Evolutionary conservation across 495 filamentous ascomycete species (phyloP).

Genomic region (Hypoxylon crocopeplum): DNA sequence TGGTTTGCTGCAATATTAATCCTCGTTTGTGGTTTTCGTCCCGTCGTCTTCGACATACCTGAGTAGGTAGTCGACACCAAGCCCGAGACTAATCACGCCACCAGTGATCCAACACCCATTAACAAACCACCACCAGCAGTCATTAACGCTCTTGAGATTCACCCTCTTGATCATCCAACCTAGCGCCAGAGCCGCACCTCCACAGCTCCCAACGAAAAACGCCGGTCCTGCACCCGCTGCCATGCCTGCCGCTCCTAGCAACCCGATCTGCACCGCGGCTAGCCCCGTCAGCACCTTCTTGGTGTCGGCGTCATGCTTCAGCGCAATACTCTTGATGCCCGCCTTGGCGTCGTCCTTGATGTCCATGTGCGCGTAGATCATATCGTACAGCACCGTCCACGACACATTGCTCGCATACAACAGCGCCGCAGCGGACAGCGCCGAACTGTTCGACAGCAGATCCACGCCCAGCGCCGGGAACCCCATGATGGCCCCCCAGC

Average conservation of each 20-base stretch:
- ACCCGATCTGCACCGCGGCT: slow-evolving; percentile 75
- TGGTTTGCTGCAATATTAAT: slow-evolving; percentile 26
- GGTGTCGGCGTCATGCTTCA: slow-evolving; percentile 86
- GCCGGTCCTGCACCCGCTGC: slow-evolving; percentile 79
- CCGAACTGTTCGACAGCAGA: slow-evolving; percentile 68
- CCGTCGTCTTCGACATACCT: slow-evolving; percentile 42
- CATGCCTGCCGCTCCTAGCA: slow-evolving; percentile 78
- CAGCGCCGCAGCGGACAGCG: slow-evolving; percentile 70
- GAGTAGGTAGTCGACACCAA: slow-evolving; percentile 58
- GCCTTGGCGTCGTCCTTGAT: slow-evolving; percentile 92
- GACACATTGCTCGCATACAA: slow-evolving; percentile 87
- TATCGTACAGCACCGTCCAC: slow-evolving; percentile 97
- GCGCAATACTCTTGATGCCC: slow-evolving; percentile 93
- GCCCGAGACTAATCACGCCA: slow-evolving; percentile 57
- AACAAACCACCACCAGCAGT: slow-evolving; percentile 98
- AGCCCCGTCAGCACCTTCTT: slow-evolving; percentile 83
- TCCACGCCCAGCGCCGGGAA: slow-evolving; percentile 92
- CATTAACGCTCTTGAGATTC: slow-evolving; percentile 78
- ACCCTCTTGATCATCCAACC: slow-evolving; percentile 90
- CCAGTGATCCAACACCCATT: slow-evolving; percentile 66
- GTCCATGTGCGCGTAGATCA: slow-evolving; percentile 99
- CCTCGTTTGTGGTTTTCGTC: slow-evolving; percentile 3
- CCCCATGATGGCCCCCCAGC: slow-evolving; percentile 96
- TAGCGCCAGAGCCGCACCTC: slow-evolving; percentile 76
- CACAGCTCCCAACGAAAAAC: slow-evolving; percentile 86